Conservation (phyloP, 805 yeast genomes). For the Starmera caribaea region DNA sequence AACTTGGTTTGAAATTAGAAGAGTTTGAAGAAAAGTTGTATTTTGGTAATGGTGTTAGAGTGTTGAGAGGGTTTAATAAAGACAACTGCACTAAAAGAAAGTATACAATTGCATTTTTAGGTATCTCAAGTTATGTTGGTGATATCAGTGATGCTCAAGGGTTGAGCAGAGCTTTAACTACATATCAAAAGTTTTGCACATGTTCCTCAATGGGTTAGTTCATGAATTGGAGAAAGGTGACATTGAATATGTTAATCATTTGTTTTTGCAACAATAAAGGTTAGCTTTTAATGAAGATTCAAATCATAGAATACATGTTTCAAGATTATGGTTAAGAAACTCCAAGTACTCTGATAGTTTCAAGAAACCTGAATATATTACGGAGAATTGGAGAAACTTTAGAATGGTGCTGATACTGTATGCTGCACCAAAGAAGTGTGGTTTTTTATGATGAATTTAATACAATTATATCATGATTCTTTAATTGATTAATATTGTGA, state of each 20-base stretch:
- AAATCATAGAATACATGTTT: constrained; percentile 1
- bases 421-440: neutral
- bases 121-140: constrained; percentile 2
- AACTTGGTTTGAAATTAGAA: neutral
- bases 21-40: neutral
- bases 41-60: constrained; percentile 1
- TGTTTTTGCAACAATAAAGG: constrained; percentile 2
- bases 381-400: neutral
- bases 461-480: too few species aligned
- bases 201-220: constrained; percentile 1
- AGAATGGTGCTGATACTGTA: neutral
- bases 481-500: too few species aligned
- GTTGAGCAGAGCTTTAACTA: constrained; percentile 1
- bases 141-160: constrained; percentile 3
- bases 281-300: constrained; percentile 1
- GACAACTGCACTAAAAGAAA: neutral
- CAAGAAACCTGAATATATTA: neutral
- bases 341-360: neutral
- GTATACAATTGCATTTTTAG: neutral
- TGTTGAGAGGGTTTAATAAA: constrained; percentile 1
- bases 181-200: constrained; percentile 4
- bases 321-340: constrained; percentile 3
- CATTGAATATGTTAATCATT: constrained; percentile 2
- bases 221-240: constrained; percentile 2
- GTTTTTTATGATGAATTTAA: too few species aligned